Evolutionary conservation across 2,329 filamentous ascomycete species (phyloP).

Genomic region (Sporothrix phasma): DNA sequence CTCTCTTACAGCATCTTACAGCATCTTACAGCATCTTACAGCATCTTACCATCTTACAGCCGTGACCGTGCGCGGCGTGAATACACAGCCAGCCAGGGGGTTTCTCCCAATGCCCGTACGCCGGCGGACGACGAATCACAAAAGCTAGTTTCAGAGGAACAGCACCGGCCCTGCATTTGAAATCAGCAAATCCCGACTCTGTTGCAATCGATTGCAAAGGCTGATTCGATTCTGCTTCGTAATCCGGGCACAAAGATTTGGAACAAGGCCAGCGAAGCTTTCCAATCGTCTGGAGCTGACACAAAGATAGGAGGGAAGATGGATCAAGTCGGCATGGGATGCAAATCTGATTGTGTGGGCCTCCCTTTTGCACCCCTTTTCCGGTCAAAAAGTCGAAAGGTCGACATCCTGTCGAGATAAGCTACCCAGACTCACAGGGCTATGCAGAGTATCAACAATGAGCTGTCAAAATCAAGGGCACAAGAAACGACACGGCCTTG

Average conservation of each 20-base stretch:
- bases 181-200: neutral
- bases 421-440: neutral
- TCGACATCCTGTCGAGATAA: neutral
- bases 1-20: too few species aligned
- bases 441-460: neutral
- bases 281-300: neutral
- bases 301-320: neutral
- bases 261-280: neutral
- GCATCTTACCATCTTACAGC: neutral
- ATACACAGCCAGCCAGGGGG: neutral
- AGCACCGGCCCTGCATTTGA: slow-evolving; percentile 5
- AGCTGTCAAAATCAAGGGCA: neutral
- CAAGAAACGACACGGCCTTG: neutral
- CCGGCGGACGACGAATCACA: neutral
- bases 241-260: neutral
- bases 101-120: neutral
- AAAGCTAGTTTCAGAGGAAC: neutral
- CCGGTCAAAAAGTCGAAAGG: neutral
- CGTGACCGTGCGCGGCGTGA: neutral
- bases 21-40: neutral
- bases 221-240: neutral
- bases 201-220: neutral
- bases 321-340: neutral
- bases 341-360: neutral
- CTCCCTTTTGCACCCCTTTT: neutral